Base-by-base conservation (phyloP, 2,329 filamentous ascomycete species). In the Neofusicoccum cordaticola region DNA sequence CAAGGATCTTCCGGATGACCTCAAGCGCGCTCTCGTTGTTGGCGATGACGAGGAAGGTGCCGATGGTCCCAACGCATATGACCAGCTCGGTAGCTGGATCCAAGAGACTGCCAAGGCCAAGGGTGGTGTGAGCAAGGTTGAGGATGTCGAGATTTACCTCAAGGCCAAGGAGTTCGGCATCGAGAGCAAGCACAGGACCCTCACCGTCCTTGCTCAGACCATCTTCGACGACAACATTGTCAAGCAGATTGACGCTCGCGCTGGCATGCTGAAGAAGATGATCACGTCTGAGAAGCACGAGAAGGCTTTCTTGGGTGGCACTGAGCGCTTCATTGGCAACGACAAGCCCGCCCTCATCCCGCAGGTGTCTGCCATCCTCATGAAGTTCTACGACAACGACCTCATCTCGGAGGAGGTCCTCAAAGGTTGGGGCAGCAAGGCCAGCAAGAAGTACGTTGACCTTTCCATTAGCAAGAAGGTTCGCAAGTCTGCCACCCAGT, bases 401-500 rank as follows among this genome's bases (percentile, higher is more conserved):
- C 85, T 99, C 63, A 83, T 97, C 72, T 88, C 85, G 60, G 95
- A 99, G 82, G 93, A 97, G 68, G 87, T 93, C 15, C 87, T 96
- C 75, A 91, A 89, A 80, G 89, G 90, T 71, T 99, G 95, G 94
- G 94, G 93, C 69, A 85, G 86, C 75, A 97, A 95, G 85, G 93
- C 94, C 66, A 97, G 92, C 87, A 97, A 96, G 89, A 97, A 97
- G 84, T 98, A 98, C 77, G 91, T 96, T 71, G 94, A 98, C 77
- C 80, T 96, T 67, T 77, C 89, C 66, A 93, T 88, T 67, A 96
- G 92, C 82, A 94, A 93, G 85, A 96, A 96, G 85, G 93, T 98
- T 68, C 92, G 93, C 82, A 94, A 96, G 84, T 90, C 92, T 69
- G 93, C 95, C 62, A 91, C 96, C 83, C 89, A 91, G 69, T 99